phyloP scores from a whole-genome alignment of 1,284 basidiomycete species.

The Boletus mariae region DNA sequence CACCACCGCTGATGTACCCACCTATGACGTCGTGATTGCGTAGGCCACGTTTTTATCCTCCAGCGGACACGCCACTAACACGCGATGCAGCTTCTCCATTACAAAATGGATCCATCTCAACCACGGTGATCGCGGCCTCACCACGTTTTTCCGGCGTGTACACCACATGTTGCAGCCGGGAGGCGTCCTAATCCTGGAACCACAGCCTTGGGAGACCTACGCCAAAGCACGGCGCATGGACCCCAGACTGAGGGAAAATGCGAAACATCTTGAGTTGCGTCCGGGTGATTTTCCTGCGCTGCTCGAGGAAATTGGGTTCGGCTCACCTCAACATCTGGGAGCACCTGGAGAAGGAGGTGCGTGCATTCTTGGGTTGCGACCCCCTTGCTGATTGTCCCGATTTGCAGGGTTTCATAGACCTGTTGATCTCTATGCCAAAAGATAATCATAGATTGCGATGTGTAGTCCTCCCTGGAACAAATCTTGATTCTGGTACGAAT shows the following conservation, averaged over 20 bases:
- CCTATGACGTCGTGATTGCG: slow-evolving; percentile 75
- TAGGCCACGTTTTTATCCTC: slow-evolving; percentile 34
- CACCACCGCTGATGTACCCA: slow-evolving; percentile 53
- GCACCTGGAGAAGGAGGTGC: slow-evolving; percentile 55
- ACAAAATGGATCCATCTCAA: slow-evolving; percentile 87
- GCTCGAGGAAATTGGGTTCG: slow-evolving; percentile 61
- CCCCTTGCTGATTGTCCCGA: background rate
- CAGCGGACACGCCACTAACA: background rate
- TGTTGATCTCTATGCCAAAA: slow-evolving; percentile 45
- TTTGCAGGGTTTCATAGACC: slow-evolving; percentile 47
- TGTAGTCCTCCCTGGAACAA: no score
- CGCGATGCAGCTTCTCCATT: slow-evolving; percentile 60
- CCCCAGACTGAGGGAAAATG: slow-evolving; percentile 56
- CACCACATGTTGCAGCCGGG: slow-evolving; percentile 52
- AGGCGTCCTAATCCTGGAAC: slow-evolving; percentile 68
- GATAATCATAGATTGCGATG: background rate
- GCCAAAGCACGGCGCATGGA: slow-evolving; percentile 68
- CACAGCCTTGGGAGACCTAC: slow-evolving; percentile 79
- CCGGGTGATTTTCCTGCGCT: slow-evolving; percentile 59
- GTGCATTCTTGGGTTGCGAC: slow-evolving; percentile 11
- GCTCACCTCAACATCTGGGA: slow-evolving; percentile 46
- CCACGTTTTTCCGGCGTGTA: slow-evolving; percentile 59
- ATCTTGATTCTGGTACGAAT: no score
- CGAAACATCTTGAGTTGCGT: slow-evolving; percentile 48
- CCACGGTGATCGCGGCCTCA: slow-evolving; percentile 63